Conservation (phyloP, 2,329 filamentous ascomycete species). For the Xylaria multiplex region DNA sequence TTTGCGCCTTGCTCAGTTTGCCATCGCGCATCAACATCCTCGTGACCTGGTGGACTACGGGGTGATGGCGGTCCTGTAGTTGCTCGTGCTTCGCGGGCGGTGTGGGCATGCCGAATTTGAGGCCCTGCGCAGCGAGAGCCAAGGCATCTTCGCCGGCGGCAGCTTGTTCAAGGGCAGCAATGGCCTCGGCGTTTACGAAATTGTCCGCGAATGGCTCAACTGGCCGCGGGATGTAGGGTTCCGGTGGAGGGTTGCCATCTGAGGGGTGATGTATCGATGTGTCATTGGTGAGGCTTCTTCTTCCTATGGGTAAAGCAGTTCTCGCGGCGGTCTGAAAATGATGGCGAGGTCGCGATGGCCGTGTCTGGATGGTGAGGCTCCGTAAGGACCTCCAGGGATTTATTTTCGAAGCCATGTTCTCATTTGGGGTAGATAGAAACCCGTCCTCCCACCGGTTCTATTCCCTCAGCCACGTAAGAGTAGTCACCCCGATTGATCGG, state of each 20-base stretch:
- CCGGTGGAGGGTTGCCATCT: slow-evolving; percentile 6
- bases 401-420: slow-evolving; percentile 48
- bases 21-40: slow-evolving; percentile 92
- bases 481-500: slow-evolving; percentile 10
- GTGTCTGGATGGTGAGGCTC: slow-evolving; percentile 47
- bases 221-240: slow-evolving; percentile 29
- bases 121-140: slow-evolving; percentile 60
- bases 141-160: slow-evolving; percentile 43
- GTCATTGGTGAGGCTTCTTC: slow-evolving; percentile 41
- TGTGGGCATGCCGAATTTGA: slow-evolving; percentile 80
- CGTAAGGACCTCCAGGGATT: slow-evolving; percentile 46
- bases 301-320: slow-evolving; percentile 27
- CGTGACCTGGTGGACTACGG: slow-evolving; percentile 85
- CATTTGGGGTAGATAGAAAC: slow-evolving; percentile 18
- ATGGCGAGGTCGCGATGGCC: slow-evolving; percentile 32
- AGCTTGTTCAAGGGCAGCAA: slow-evolving; percentile 45
- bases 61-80: slow-evolving; percentile 85
- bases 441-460: slow-evolving; percentile 37
- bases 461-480: slow-evolving; percentile 16
- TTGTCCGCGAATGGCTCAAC: slow-evolving; percentile 46
- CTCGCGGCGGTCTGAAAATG: slow-evolving; percentile 9
- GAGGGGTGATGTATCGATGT: slow-evolving; percentile 35
- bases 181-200: slow-evolving; percentile 45
- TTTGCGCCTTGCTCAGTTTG: slow-evolving; percentile 89
- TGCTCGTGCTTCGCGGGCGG: slow-evolving; percentile 64